Percentiles rank a stretch among this genome's conserved stretches.
phyloP scores from a whole-genome alignment of 768 basidiomycete genomes.

The Agaricus bisporus region DNA sequence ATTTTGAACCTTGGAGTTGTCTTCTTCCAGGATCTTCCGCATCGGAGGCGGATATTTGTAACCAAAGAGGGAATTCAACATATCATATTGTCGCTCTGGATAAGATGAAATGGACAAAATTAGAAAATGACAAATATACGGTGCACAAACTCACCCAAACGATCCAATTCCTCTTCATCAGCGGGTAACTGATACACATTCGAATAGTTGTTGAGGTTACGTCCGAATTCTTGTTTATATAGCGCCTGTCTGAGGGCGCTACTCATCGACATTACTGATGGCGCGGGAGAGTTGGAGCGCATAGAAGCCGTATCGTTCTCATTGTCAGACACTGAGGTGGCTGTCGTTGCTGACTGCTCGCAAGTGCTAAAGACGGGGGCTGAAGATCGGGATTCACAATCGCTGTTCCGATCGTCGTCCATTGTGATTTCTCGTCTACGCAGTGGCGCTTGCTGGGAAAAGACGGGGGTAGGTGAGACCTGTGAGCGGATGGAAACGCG shows the following conservation, averaged over 20 bases:
- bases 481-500: neutral
- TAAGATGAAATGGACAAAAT: slow-evolving; percentile 1
- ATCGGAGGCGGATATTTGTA: slow-evolving; percentile 56
- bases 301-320: slow-evolving; percentile 38
- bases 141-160: slow-evolving; percentile 45
- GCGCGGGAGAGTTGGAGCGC: slow-evolving; percentile 60
- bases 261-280: slow-evolving; percentile 65
- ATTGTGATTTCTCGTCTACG: slow-evolving; percentile 4
- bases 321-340: slow-evolving; percentile 11
- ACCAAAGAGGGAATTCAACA: slow-evolving; percentile 62
- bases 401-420: slow-evolving; percentile 3
- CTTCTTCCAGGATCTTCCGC: slow-evolving; percentile 45
- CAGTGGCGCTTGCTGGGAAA: neutral
- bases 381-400: slow-evolving; percentile 3
- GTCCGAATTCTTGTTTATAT: slow-evolving; percentile 61
- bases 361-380: slow-evolving; percentile 3
- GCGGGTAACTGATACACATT: slow-evolving; percentile 76
- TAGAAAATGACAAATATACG: neutral
- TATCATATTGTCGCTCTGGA: slow-evolving; percentile 59
- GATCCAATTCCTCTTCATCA: slow-evolving; percentile 69
- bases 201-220: slow-evolving; percentile 70
- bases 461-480: neutral
- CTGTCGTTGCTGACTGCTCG: neutral
- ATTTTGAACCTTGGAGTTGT: slow-evolving; percentile 56
- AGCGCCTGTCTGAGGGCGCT: slow-evolving; percentile 54